These are phyloP conservation scores for Phlebopus sp. DNA, from an alignment of 1,284 basidiomycete species.

Conservation along the genomic window DNA sequence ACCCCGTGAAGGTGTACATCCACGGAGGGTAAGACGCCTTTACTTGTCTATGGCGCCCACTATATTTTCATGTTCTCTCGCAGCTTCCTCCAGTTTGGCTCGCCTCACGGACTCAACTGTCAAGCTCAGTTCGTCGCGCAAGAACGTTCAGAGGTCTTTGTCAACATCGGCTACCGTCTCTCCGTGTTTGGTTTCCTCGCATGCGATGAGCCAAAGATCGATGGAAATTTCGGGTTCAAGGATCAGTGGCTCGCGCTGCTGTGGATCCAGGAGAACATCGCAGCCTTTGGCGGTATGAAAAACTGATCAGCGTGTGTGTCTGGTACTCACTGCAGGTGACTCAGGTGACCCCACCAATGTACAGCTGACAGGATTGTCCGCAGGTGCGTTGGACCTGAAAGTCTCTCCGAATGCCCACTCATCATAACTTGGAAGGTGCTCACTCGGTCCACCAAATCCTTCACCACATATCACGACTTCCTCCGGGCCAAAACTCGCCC, in stretches of 20 bases:
- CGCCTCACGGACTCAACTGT: slow-evolving; percentile 52
- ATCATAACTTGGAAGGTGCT: slow-evolving; percentile 43
- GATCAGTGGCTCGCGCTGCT: slow-evolving; percentile 44
- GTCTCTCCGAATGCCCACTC: neutral
- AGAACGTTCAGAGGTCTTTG: slow-evolving; percentile 64
- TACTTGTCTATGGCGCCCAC: neutral
- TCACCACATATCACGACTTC: slow-evolving; percentile 66
- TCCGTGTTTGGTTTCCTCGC: slow-evolving; percentile 76
- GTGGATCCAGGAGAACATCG: slow-evolving; percentile 29
- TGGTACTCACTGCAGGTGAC: slow-evolving; percentile 54
- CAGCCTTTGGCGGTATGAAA: slow-evolving; percentile 32
- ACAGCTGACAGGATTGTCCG: slow-evolving; percentile 65
- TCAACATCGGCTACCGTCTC: slow-evolving; percentile 70
- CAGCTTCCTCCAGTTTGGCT: slow-evolving; percentile 80
- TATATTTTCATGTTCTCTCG: neutral
- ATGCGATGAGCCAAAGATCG: slow-evolving; percentile 52
- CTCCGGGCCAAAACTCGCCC: slow-evolving; percentile 53
- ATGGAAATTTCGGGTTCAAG: slow-evolving; percentile 78
- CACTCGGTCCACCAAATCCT: slow-evolving; percentile 75
- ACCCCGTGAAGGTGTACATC: slow-evolving; percentile 72
- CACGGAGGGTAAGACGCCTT: slow-evolving; percentile 58
- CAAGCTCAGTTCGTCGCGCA: slow-evolving; percentile 69
- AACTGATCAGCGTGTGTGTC: slow-evolving; percentile 49
- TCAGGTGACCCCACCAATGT: slow-evolving; percentile 57
- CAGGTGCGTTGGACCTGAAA: slow-evolving; percentile 41